These are phyloP conservation scores for Corylus avellana DNA, from an alignment of 306 rosid genomes.

Conservation along the genomic window DNA sequence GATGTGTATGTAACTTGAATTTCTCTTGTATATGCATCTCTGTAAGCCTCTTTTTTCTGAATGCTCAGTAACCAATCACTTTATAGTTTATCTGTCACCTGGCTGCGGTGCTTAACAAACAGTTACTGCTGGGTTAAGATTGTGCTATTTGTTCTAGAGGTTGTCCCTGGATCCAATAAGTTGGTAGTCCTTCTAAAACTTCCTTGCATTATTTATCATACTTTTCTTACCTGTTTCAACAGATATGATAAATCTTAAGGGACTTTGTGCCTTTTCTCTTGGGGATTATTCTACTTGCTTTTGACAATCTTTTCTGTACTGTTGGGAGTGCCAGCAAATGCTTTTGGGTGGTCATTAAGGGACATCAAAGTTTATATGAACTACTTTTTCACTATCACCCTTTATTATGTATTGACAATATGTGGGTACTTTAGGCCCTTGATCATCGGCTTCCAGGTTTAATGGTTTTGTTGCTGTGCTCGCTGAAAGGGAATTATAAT, in stretches of 20 bases:
- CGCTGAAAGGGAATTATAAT: neutral
- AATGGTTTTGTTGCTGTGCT: neutral
- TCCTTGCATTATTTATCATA: neutral
- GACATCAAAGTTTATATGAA: neutral
- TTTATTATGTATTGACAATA: neutral
- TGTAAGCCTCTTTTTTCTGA: neutral
- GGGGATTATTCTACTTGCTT: neutral
- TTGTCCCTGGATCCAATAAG: neutral
- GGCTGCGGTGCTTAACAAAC: neutral
- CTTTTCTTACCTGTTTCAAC: neutral
- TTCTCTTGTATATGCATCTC: neutral
- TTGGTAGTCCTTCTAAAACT: neutral
- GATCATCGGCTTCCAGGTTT: neutral
- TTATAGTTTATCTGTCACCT: conserved; percentile 2
- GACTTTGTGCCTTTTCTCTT: neutral
- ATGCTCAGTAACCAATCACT: neutral
- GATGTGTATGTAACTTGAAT: conserved; percentile 12
- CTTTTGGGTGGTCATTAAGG: neutral
- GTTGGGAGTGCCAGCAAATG: neutral
- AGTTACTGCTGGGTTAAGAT: neutral
- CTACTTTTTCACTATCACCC: neutral
- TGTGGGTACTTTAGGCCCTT: neutral
- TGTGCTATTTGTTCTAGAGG: neutral
- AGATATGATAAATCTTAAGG: neutral
- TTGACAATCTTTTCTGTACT: neutral